These are phyloP conservation scores for Fusarium secorum DNA, from an alignment of 2,329 filamentous ascomycete genomes.

Conservation along the genomic window DNA sequence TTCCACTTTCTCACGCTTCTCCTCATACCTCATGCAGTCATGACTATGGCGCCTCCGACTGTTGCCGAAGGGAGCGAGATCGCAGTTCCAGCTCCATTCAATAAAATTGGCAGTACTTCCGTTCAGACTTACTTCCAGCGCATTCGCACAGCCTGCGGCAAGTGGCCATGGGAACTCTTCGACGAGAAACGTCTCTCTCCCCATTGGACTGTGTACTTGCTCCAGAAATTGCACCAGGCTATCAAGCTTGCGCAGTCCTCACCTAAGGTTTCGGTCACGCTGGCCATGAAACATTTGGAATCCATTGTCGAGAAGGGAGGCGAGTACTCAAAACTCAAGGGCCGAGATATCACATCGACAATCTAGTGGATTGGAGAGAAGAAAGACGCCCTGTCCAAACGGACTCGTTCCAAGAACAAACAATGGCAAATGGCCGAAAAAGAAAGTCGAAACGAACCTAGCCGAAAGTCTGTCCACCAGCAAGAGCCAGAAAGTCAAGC, in stretches of 20 bases:
- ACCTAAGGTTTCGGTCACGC: background rate
- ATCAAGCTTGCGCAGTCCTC: background rate
- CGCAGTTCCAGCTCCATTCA: background rate
- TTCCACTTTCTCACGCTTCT: background rate
- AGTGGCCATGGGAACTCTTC: background rate
- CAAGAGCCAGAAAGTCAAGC: background rate
- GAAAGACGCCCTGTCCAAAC: background rate
- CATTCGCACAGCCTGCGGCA: background rate
- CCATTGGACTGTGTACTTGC: background rate
- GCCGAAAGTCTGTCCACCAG: background rate
- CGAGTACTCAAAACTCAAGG: background rate
- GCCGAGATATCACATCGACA: background rate
- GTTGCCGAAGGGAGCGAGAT: background rate
- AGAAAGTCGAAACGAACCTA: no score
- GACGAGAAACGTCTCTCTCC: background rate
- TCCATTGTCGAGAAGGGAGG: background rate
- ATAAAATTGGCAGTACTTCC: background rate
- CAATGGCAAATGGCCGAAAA: no score
- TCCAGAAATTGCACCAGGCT: background rate
- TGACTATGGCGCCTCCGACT: background rate
- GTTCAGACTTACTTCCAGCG: background rate
- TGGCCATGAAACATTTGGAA: background rate
- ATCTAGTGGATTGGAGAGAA: background rate
- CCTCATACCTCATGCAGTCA: background rate
- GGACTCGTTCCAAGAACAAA: no score